Base-by-base conservation (phyloP, 805 yeast species). In the Debaryomyces hansenii region DNA sequence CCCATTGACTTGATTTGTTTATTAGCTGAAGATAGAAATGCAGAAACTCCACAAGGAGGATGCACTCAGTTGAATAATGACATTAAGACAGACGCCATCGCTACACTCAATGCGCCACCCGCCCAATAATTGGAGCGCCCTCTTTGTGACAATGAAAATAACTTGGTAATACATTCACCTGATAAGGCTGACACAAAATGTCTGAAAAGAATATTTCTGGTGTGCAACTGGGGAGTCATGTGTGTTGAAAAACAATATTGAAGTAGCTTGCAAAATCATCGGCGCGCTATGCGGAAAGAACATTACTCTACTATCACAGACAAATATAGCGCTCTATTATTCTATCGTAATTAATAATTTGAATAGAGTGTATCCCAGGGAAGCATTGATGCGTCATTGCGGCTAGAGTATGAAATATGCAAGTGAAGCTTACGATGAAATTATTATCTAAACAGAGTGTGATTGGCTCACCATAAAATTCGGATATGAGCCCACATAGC, bases 11-110 rank as follows among this genome's bases (percentile, higher is more conserved):
- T 59, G 4, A 82, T 65, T 7, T 56, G 51, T 1, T 58, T 74
- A 44, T 80, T 83, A 0, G 77, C 54, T 2, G 72, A 62, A 0
- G 87, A 85, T 9, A 83, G 60, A 31, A 83, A 55, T 0, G 88
- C 87, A 8, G 84, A 74, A 1, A 87, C 88, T 2, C 89, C 89
- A 1, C 83, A 81, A 0, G 89, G 89, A 0, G 89, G 89, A 58
- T 84, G 88, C 1, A 81, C 77, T 46, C 82, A 75, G 49, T 80
- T 80, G 4, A 74, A 59, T 1, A 80, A 47, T n/a, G 75, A 62
- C 85, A 82, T 82, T 3, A 65, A 60, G 10, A 78, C 79, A 7
- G 83, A 75, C 1, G 83, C 56, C 3, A 79, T 46, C 0, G 75
- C 84, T 8, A 82, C 84, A 32, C 82, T 66, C 27, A 83, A 56